Percentiles rank a stretch among this genome's conserved stretches.
These are phyloP conservation scores for Daldinia eschscholtzii DNA, from an alignment of 2,329 filamentous ascomycete species.

Conservation along the genomic window DNA sequence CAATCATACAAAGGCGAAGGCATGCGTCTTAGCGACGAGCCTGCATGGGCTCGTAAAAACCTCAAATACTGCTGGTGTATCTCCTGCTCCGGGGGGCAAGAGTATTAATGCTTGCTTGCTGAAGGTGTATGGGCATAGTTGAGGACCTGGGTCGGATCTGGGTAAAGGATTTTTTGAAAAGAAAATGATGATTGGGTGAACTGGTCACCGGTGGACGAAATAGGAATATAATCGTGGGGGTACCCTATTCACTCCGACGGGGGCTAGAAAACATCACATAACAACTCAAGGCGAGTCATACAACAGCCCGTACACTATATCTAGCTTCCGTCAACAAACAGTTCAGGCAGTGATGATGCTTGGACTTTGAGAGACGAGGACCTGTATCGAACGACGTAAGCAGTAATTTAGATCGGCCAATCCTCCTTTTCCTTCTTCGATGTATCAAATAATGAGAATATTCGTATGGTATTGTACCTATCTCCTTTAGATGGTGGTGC, in stretches of 20 bases:
- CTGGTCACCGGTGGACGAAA: background rate
- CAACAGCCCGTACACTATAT: background rate
- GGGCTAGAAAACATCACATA: background rate
- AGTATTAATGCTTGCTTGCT: too few relatives aligned
- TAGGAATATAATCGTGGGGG: slow-evolving; percentile 10
- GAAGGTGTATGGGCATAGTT: background rate
- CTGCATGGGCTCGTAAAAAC: background rate
- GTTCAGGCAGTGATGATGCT: too few relatives aligned
- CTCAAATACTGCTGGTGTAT: background rate
- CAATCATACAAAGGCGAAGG: background rate
- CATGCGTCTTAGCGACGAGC: background rate
- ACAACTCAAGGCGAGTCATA: background rate
- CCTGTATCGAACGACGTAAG: too few relatives aligned
- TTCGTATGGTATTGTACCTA: too few relatives aligned
- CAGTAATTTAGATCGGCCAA: too few relatives aligned
- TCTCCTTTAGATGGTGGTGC: too few relatives aligned
- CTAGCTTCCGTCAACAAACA: background rate
- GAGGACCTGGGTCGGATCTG: background rate
- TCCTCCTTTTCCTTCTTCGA: too few relatives aligned
- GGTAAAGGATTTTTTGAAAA: background rate
- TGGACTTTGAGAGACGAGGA: too few relatives aligned
- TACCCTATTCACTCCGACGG: too few relatives aligned
- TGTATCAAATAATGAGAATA: too few relatives aligned
- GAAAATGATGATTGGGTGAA: background rate
- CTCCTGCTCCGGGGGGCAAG: background rate